Percentiles rank a stretch among this genome's conserved stretches.
Evolutionary conservation across 768 basidiomycete genomes (phyloP).

Genomic region (Collybia nuda): DNA sequence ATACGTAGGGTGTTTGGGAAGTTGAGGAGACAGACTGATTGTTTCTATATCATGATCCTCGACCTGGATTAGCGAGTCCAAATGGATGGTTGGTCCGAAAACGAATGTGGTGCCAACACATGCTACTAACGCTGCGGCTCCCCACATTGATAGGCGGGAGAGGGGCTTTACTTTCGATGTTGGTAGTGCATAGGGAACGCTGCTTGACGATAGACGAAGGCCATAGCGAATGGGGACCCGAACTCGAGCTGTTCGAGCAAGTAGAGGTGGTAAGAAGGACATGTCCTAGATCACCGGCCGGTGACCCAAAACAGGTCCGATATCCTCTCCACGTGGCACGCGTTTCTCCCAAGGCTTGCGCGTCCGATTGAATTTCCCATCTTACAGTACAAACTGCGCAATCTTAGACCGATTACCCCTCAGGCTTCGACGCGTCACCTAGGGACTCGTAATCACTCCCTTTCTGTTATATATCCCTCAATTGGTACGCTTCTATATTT

Average conservation of each 20-base stretch:
- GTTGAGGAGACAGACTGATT: conserved; percentile 4
- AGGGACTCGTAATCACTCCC: background rate
- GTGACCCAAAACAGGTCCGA: background rate
- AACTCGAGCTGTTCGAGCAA: conserved; percentile 6
- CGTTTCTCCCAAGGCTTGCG: background rate
- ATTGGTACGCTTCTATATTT: too few relatives aligned
- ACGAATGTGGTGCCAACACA: conserved; percentile 7
- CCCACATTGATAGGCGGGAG: conserved; percentile 4
- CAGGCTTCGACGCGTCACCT: conserved; percentile 1
- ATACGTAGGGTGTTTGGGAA: background rate
- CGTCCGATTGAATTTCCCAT: background rate
- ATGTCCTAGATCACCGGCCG: background rate
- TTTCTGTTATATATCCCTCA: background rate
- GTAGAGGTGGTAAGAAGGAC: conserved; percentile 10
- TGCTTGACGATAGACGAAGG: conserved; percentile 6
- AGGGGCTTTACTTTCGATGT: background rate
- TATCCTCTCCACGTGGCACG: background rate
- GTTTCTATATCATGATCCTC: conserved; percentile 6
- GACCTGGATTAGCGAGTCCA: conserved; percentile 5
- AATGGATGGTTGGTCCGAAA: conserved; percentile 7
- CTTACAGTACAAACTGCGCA: too few relatives aligned
- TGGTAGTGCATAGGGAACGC: background rate
- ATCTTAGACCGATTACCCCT: background rate
- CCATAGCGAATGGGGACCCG: conserved; percentile 2
- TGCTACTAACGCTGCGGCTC: conserved; percentile 7